These are phyloP conservation scores for Flammula alnicola DNA, from an alignment of 1,284 basidiomycete species.

Conservation along the genomic window DNA sequence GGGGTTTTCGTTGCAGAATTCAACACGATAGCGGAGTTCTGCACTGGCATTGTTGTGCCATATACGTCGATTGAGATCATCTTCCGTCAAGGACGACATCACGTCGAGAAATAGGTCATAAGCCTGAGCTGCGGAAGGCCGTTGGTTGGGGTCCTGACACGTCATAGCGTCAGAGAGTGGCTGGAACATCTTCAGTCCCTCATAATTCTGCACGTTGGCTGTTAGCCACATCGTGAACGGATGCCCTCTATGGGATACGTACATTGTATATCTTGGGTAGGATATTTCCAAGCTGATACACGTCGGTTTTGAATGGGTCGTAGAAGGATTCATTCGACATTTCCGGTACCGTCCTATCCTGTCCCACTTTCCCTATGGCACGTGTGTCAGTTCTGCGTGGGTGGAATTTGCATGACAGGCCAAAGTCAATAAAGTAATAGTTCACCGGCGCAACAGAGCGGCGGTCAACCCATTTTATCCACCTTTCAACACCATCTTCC, in stretches of 20 bases:
- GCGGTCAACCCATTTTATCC: not conserved
- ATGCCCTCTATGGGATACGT: not conserved
- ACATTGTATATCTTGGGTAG: not conserved
- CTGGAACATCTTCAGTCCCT: not conserved
- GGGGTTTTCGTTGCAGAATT: too few relatives aligned
- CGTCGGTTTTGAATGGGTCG: constrained; percentile 8
- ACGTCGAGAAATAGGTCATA: not conserved
- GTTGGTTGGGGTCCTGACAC: not conserved
- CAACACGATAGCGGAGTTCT: too few relatives aligned
- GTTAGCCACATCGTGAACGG: not conserved
- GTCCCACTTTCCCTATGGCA: not conserved
- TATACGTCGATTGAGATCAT: not conserved
- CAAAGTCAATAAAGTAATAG: constrained; percentile 11
- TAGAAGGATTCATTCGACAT: not conserved
- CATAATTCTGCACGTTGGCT: not conserved
- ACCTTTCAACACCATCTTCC: not conserved
- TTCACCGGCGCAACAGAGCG: not conserved
- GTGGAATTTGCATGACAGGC: not conserved
- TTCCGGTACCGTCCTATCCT: constrained; percentile 9
- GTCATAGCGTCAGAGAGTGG: not conserved
- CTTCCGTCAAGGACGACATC: not conserved
- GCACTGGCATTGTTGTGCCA: too few relatives aligned
- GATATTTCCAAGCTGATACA: constrained; percentile 5
- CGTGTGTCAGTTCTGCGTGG: not conserved
- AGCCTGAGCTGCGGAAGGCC: not conserved